Conservation (phyloP, 352 stramenopile species). For the Peronospora destructor region DNA sequence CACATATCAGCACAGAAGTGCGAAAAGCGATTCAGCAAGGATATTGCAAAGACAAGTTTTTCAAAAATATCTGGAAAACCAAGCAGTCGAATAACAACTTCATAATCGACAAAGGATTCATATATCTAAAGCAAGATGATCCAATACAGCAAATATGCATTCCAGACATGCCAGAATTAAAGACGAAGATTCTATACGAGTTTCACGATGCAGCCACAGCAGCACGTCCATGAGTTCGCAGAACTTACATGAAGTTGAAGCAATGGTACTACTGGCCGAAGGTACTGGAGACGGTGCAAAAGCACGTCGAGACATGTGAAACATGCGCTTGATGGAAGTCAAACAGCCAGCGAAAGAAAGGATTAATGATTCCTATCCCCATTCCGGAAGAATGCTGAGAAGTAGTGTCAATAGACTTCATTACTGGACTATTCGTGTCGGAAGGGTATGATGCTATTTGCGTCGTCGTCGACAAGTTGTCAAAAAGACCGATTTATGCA, state of each 20-base stretch:
- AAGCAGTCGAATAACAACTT: too few relatives aligned
- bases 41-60: too few relatives aligned
- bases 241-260: slow-evolving; percentile 7
- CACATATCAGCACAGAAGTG: too few relatives aligned
- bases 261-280: slow-evolving; percentile 15
- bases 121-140: slow-evolving; percentile 1
- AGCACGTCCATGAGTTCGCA: slow-evolving; percentile 9
- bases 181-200: too few relatives aligned
- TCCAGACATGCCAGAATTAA: not conserved
- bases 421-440: too few relatives aligned
- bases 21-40: too few relatives aligned
- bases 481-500: too few relatives aligned
- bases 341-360: not conserved
- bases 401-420: too few relatives aligned
- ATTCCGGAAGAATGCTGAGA: too few relatives aligned
- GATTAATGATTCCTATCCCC: not conserved
- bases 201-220: slow-evolving; percentile 15
- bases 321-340: not conserved
- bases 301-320: slow-evolving; percentile 1
- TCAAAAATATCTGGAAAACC: too few relatives aligned
- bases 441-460: too few relatives aligned
- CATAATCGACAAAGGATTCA: not conserved
- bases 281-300: not conserved
- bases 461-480: too few relatives aligned
- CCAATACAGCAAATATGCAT: not conserved